Base-by-base conservation (phyloP, 441 rosid genomes). In the Populus trichocarpa region DNA sequence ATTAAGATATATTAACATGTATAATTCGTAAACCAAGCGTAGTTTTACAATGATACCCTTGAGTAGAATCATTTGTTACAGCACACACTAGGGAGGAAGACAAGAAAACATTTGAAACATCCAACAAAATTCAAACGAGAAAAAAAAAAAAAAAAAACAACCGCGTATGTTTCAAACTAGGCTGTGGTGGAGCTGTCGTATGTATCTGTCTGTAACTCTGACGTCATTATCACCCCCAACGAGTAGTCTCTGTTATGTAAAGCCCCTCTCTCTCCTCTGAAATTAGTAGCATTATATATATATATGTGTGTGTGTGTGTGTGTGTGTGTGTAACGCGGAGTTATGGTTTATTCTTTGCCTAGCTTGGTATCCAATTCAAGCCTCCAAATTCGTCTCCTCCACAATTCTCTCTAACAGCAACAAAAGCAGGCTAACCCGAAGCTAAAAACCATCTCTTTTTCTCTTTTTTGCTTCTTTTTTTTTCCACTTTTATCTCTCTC, bases 351-450 rank as follows among this genome's bases (percentile, higher is more conserved):
- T 46, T 46, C 57, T 46, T 46, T 46, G 57, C 57, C 20, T 46
- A 46, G 46, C 81, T 73, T 73, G 38, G 59, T 53, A 57, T 4
- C 36, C n/a, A 46, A 46, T 46, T 14, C 57, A 53, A n/a, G 74
- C 70, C 81, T 73, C 74, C 77, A 57, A 73, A 78, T 23, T 59
- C 77, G 40, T 32, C 64, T 73, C 63, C 18, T 36, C 81, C 77
- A 73, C 73, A 78, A 13, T 46, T 46, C 26, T 78, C 69, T 22
- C 25, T 28, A 46, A 14, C 57, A 46, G 57, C 57, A 46, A 46
- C 57, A 46, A 46, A 46, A 4, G 57, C 20, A 46, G 16, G 57
- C 57, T 46, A 46, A 46, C 57, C 20, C 20, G 16, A 46, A 46
- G 57, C 57, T 46, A 46, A 46, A 46, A 46, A 46, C 20, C 57